These are phyloP conservation scores for Lophium mytilinum DNA, from an alignment of 495 filamentous ascomycete genomes.

Conservation along the genomic window DNA sequence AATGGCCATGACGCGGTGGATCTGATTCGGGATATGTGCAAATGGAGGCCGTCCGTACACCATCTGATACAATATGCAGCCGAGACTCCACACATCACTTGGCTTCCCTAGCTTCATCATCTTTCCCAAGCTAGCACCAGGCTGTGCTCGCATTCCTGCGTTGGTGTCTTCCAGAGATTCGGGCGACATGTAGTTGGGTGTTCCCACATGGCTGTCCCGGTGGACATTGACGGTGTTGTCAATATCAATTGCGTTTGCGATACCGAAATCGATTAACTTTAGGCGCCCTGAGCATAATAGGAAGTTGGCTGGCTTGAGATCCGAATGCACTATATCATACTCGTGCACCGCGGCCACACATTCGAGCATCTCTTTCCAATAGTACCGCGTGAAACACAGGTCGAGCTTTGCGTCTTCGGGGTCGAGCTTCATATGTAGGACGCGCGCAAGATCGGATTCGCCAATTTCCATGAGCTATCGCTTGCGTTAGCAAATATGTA, in stretches of 20 bases:
- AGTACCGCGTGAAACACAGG: conserved; percentile 83
- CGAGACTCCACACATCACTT: conserved; percentile 90
- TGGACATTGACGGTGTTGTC: conserved; percentile 97
- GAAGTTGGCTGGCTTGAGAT: conserved; percentile 83
- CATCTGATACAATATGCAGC: conserved; percentile 97
- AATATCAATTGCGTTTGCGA: conserved; percentile 84
- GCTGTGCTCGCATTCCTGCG: conserved; percentile 45
- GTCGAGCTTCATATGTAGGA: conserved; percentile 65
- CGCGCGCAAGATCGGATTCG: conserved; percentile 86
- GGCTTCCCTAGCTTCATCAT: conserved; percentile 94
- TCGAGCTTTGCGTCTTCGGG: conserved; percentile 63
- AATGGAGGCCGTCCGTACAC: conserved; percentile 89
- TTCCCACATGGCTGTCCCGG: conserved; percentile 88
- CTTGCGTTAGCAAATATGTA: neutral
- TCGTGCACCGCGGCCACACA: conserved; percentile 85
- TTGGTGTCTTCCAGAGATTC: conserved; percentile 89
- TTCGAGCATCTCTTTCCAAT: conserved; percentile 98
- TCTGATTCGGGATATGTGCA: conserved; percentile 78
- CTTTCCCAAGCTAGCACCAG: conserved; percentile 40
- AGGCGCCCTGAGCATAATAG: conserved; percentile 40
- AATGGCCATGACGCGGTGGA: conserved; percentile 70
- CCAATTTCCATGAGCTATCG: conserved; percentile 88
- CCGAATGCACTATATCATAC: conserved; percentile 87
- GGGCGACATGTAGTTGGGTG: conserved; percentile 97
- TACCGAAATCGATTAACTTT: conserved; percentile 63